Base-by-base conservation (phyloP, 192 early-diverging fungal genomes). In the Entomortierella parvispora region DNA sequence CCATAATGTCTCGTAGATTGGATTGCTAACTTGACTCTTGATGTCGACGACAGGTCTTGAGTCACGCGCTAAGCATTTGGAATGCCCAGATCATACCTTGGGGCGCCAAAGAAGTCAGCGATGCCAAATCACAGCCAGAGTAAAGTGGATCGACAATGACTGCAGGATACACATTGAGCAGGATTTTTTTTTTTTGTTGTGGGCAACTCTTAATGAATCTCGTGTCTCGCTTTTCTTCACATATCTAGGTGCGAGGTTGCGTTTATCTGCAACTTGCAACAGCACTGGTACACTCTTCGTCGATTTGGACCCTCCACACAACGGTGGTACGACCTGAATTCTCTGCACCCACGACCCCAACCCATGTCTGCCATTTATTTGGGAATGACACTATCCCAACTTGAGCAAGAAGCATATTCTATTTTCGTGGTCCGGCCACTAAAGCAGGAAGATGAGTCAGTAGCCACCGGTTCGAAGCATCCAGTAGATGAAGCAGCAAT, bases 311-410 rank as follows among this genome's bases (percentile, higher is more conserved):
- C 81, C 10, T 83, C 82, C 3, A 68, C 86, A 8, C 80, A 82
- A n/a, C 81, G 91, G 25, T 94, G 90, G 90, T 92, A 92, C 75
- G 93, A 94, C 58, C 71, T 94, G 44, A 90, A 94, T 65, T 87
- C 84, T 4, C 69, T 86, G 31, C 83, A 80, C 51, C 14, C 62
- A 12, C 68, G 53, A 5, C 89, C 92, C 9, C 66, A 68, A 11
- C 82, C 90, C 61, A 80, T 94, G 32, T 89, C 88, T 42, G 88
- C 92, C 28, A 93, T 87, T 4, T 94, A 89, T 68, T 64, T 94
- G 55, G 84, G 80, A 12, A 80, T 85, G 72, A 72, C 85, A 3
- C 58, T 86, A 18, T 83, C 70, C 14, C 87, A 86, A 56, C 65
- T 87, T 8, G 68, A 87, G 31, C 65, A 56, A 22, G 84, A 84